Base-by-base conservation (phyloP, 441 rosid genomes). In the Brassica hybrid region DNA sequence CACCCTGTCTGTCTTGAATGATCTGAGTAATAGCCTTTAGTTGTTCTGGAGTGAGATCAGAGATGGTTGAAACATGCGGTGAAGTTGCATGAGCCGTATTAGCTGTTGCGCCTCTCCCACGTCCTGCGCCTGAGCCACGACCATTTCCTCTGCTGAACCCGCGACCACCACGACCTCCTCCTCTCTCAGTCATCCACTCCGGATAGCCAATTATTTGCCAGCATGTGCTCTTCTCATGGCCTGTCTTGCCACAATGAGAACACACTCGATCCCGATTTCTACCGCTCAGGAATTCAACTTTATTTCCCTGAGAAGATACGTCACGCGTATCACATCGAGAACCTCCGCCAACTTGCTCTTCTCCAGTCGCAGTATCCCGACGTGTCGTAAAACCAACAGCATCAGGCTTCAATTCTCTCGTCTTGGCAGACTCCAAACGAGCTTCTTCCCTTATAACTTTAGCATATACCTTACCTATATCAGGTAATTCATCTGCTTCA, bases 21-120 rank as follows among this genome's bases (percentile, higher is more conserved):
- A 43, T 43, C 50, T 43, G n/a, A 11, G 13, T 41, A 3, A 41
- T 41, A 3, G 48, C 48, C 2, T 11, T 41, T 3, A 41, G 3
- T 3, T 41, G 48, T 64, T 45, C 78, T 82, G 81, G 88, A 82
- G 56, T 48, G 2, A 48, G 56, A n/a, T 48, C 56, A n/a, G 7
- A 6, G 2, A 48, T 5, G 6, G 16, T n/a, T n/a, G 54, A 48
- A 1, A 48, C 56, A n/a, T n/a, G 14, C 1, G 18, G 16, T 8
- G 5, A 5, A 0, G 25, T 17, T 3, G 60, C 60, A 8, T 56
- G 60, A 8, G 60, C 25, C 0, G 4, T 11, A 7, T 54, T 56
- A 2, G 60, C 25, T 17, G 27, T 3, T 10, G 6, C 36, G 2
- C 45, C 45, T 38, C 45, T 38, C 0, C 45, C 45, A 8, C 60